Evolutionary conservation across 441 rosid genomes (phyloP), one percentile per base, ranked within the genome.

Genomic region (Kokia cookei): DNA sequence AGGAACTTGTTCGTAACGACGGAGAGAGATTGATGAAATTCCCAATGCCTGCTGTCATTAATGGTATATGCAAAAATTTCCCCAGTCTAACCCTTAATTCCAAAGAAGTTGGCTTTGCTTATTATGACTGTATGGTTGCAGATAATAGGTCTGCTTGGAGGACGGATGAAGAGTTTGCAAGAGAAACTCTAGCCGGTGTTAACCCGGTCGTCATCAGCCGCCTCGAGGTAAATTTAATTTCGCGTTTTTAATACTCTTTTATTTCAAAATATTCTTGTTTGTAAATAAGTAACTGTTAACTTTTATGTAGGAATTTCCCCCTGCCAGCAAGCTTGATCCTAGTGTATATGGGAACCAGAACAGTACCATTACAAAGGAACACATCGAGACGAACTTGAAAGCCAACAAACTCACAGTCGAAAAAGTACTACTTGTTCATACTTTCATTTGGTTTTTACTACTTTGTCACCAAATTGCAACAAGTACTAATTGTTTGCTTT

Each of bases 161-260:
- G 75, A 90, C 93, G 1, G 98, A 92, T 70, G 92, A 86, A 77
- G 98, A 92, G 64, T 94, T 92, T 24, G 87, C 80, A 1, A 78
- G 97, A 82, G 96, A 92, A 85, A 94, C 92, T 94, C 80, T 90
- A 10, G 96, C 96, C 17, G 96, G 96, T 35, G 75, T 89, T 10
- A 90, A 92, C 73, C 97, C 98, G 29, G 90, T 90, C n/a, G 59
- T 85, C 58, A 88, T 94, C 75, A 84, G 88, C 65, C 74, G 89
- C 67, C 89, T 87, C 65, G 90, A 2, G 12, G 76, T 73, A 63
- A 62, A 48, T 32, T 29, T 51, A 22, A n/a, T n/a, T n/a, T n/a
- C n/a, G n/a, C n/a, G n/a, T n/a, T n/a, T n/a, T n/a, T n/a, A n/a
- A n/a, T n/a, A n/a, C n/a, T n/a, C n/a, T n/a, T n/a, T n/a, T n/a